Conservation (phyloP, 2,329 filamentous ascomycete species). For the Colletotrichum sp. region DNA sequence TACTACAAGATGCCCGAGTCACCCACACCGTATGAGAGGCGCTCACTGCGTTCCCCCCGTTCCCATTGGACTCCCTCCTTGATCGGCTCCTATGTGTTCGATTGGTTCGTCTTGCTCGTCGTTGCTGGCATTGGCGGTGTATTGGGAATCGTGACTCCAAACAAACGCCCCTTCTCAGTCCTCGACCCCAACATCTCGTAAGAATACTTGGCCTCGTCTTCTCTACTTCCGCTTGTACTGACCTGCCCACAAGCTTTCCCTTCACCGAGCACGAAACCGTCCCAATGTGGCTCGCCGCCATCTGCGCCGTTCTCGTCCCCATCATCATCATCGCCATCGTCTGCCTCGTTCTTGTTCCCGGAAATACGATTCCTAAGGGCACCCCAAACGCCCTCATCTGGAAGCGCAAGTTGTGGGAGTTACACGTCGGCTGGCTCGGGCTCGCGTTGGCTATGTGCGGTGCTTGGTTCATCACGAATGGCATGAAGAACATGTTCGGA, state of each 20-base stretch:
- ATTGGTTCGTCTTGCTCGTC: slow-evolving; percentile 73
- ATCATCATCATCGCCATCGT: slow-evolving; percentile 72
- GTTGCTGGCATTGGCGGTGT: slow-evolving; percentile 62
- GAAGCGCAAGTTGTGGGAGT: slow-evolving; percentile 88
- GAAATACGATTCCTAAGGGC: slow-evolving; percentile 66
- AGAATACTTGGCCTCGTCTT: slow-evolving; percentile 27
- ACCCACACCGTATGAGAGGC: slow-evolving; percentile 2
- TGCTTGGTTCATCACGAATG: slow-evolving; percentile 82
- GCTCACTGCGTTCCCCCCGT: slow-evolving; percentile 6
- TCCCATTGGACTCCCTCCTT: slow-evolving; percentile 26
- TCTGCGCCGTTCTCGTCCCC: slow-evolving; percentile 70
- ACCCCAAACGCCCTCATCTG: slow-evolving; percentile 72
- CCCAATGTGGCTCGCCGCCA: slow-evolving; percentile 65
- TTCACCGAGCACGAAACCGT: slow-evolving; percentile 75
- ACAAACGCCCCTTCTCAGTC: slow-evolving; percentile 74
- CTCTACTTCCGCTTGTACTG: background rate
- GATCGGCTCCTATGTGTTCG: slow-evolving; percentile 72
- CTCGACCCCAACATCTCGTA: slow-evolving; percentile 77
- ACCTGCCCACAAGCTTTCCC: slow-evolving; percentile 62
- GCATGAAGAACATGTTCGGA: slow-evolving; percentile 79
- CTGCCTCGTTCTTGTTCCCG: slow-evolving; percentile 74
- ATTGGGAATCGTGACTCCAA: slow-evolving; percentile 66
- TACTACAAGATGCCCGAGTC: slow-evolving; percentile 37
- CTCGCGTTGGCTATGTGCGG: slow-evolving; percentile 74
- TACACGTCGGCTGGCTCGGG: slow-evolving; percentile 85